Evolutionary conservation across 2,329 filamentous ascomycete species (phyloP).

Genomic region (Microcyclospora pomicola): DNA sequence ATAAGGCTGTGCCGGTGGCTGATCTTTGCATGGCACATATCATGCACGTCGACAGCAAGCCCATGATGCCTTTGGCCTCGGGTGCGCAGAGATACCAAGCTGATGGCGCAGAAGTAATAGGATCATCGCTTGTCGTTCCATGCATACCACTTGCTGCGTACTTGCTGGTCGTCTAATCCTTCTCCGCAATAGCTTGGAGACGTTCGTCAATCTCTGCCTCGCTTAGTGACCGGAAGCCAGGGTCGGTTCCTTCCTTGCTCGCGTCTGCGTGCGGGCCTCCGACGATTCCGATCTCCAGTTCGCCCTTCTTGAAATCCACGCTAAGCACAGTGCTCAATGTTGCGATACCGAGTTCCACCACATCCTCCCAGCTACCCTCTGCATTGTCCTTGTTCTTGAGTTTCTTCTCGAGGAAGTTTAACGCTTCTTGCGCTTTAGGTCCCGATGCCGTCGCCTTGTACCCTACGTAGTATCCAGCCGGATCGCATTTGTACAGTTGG

Average conservation of each 20-base stretch:
- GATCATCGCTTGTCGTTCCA: too few relatives aligned
- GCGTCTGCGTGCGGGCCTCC: conserved; percentile 75
- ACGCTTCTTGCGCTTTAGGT: conserved; percentile 95
- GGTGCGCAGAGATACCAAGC: too few relatives aligned
- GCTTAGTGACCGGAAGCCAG: conserved; percentile 73
- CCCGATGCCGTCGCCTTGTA: conserved; percentile 97
- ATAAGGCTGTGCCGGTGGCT: too few relatives aligned
- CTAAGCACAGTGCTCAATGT: conserved; percentile 91
- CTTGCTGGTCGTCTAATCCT: conserved; percentile 54
- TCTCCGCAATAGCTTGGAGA: conserved; percentile 95
- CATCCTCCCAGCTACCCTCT: conserved; percentile 88
- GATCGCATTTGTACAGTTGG: conserved; percentile 96
- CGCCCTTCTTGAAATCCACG: conserved; percentile 99
- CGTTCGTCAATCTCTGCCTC: conserved; percentile 98
- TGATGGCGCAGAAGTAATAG: too few relatives aligned
- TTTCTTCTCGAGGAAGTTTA: conserved; percentile 99
- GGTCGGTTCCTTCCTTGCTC: conserved; percentile 59
- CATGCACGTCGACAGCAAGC: too few relatives aligned
- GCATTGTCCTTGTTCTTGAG: conserved; percentile 97
- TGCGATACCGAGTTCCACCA: conserved; percentile 91
- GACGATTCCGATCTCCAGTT: conserved; percentile 95
- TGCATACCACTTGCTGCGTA: background rate
- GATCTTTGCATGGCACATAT: too few relatives aligned
- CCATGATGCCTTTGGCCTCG: too few relatives aligned
- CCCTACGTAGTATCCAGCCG: conserved; percentile 92